Base-by-base conservation (phyloP, 1,284 basidiomycete genomes). In the Pholiota adiposa region DNA sequence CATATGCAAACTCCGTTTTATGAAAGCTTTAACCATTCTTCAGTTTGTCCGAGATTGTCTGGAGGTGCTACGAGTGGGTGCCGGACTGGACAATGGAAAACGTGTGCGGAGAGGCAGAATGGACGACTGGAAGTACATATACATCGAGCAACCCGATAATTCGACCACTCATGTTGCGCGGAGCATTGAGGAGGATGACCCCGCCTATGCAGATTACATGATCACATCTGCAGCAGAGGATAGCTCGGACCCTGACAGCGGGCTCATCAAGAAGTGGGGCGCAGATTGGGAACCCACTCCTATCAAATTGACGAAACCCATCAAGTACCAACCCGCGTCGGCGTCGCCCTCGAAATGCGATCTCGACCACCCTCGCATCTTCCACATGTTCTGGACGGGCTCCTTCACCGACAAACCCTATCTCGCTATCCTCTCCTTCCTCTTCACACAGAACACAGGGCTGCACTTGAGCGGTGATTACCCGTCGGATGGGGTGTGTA, bases 331-430 rank as follows among this genome's bases (percentile, higher is more conserved):
- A 63, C 82, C 86, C 0, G 86, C 86, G 69, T 79, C 85, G 60
- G 79, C 83, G 25, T 79, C 86, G 61, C 77, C 75, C 11, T 73
- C 74, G 4, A 78, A 85, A 9, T 94, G 92, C 72, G 89, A 93
- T 69, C 80, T 84, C 0, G 83, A 87, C 55, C 82, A 87, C 67
- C 90, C 89, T 6, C 82, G 88, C 29, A 76, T 93, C 51, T 93
- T 92, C 76, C 92, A 94, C 76, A 92, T 93, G 83, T 93, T 92
- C 75, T 93, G 91, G 90, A 88, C 90, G 1, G 91, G 91, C 2
- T 84, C 88, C 0, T 93, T 94, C 75, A 91, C 89, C 16, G 91
- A 94, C 76, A 93, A 93, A 72, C 91, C 91, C 2, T 94, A 94
- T 76, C 80, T 89, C 63, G 87, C 90, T 2, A 79, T 92, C 56